Conservation (phyloP, 2,329 filamentous ascomycete genomes). For the Septoria petroselini region DNA sequence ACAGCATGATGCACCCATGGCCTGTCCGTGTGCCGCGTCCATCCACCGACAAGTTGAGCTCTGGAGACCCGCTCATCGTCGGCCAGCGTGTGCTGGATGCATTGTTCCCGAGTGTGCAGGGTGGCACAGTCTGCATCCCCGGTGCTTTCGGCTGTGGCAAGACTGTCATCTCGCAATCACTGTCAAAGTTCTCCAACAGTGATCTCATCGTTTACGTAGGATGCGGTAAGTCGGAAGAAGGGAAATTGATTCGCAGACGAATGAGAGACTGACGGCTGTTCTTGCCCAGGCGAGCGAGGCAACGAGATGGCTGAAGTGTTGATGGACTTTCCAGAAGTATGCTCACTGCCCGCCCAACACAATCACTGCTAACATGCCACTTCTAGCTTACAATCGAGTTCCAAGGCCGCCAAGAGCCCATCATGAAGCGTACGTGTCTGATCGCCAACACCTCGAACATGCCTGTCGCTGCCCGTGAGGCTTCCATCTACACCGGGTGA, state of each 20-base stretch:
- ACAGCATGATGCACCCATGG: slow-evolving; percentile 98
- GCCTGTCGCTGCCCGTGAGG: slow-evolving; percentile 96
- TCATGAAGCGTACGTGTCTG: slow-evolving; percentile 99
- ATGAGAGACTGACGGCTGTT: background rate
- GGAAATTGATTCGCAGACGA: slow-evolving; percentile 51
- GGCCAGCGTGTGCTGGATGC: slow-evolving; percentile 95
- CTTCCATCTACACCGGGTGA: slow-evolving; percentile 98
- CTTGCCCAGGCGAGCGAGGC: slow-evolving; percentile 88
- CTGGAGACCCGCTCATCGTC: slow-evolving; percentile 88
- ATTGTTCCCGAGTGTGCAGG: slow-evolving; percentile 92
- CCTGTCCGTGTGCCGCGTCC: slow-evolving; percentile 94
- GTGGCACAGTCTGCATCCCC: slow-evolving; percentile 95
- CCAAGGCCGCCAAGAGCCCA: slow-evolving; percentile 91
- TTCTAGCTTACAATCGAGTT: slow-evolving; percentile 82
- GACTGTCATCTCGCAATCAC: slow-evolving; percentile 97
- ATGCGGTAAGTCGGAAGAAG: no score
- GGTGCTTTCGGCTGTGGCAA: slow-evolving; percentile 98
- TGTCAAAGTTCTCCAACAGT: slow-evolving; percentile 99
- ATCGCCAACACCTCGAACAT: slow-evolving; percentile 99
- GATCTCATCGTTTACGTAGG: slow-evolving; percentile 99
- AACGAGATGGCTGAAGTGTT: slow-evolving; percentile 99
- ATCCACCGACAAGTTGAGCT: slow-evolving; percentile 84
- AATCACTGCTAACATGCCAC: slow-evolving; percentile 24
- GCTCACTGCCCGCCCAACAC: slow-evolving; percentile 6
- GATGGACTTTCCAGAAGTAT: slow-evolving; percentile 94